Percentiles rank a stretch among this genome's conserved stretches.
Evolutionary conservation across 2,329 filamentous ascomycete species (phyloP).

Genomic region (Thermoascus crustaceus): DNA sequence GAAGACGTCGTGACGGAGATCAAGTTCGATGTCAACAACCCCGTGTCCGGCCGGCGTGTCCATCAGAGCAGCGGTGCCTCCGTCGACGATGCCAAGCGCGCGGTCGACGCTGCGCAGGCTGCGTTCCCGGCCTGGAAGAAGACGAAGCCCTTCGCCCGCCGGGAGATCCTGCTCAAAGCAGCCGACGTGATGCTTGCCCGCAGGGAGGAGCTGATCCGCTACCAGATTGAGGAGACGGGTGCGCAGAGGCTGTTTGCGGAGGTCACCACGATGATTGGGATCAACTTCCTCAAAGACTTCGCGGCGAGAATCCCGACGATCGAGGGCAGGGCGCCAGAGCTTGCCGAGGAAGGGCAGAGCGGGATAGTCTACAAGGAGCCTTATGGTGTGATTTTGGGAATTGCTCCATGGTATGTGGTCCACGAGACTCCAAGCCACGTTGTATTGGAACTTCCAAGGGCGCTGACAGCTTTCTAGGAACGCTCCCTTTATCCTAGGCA

Average conservation of each 20-base stretch:
- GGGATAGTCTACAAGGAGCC: constrained; percentile 67
- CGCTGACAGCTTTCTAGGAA: constrained; percentile 35
- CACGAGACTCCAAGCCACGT: not conserved
- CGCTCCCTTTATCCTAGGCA: constrained; percentile 45
- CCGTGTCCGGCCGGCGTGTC: constrained; percentile 45
- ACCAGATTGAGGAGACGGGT: constrained; percentile 54
- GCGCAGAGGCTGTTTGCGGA: constrained; percentile 32
- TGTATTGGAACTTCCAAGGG: not conserved
- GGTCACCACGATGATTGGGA: constrained; percentile 25
- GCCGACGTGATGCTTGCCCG: constrained; percentile 44
- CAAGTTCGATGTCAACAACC: constrained; percentile 47
- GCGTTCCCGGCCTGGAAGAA: constrained; percentile 64
- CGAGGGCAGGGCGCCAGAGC: constrained; percentile 42
- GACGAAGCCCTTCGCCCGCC: constrained; percentile 51
- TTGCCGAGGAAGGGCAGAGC: constrained; percentile 42
- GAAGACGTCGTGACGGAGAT: constrained; percentile 32
- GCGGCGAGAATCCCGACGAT: constrained; percentile 43
- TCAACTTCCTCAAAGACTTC: constrained; percentile 41
- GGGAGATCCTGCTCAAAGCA: constrained; percentile 52
- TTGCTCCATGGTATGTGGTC: constrained; percentile 64
- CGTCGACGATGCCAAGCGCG: constrained; percentile 47
- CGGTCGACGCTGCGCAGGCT: constrained; percentile 52
- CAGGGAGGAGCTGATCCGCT: constrained; percentile 51
- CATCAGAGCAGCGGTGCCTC: constrained; percentile 52
- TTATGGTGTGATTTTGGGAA: constrained; percentile 68